Evolutionary conservation across 108 stramenopile genomes (phyloP).

Genomic region (Nannochloropsis gaditana): DNA sequence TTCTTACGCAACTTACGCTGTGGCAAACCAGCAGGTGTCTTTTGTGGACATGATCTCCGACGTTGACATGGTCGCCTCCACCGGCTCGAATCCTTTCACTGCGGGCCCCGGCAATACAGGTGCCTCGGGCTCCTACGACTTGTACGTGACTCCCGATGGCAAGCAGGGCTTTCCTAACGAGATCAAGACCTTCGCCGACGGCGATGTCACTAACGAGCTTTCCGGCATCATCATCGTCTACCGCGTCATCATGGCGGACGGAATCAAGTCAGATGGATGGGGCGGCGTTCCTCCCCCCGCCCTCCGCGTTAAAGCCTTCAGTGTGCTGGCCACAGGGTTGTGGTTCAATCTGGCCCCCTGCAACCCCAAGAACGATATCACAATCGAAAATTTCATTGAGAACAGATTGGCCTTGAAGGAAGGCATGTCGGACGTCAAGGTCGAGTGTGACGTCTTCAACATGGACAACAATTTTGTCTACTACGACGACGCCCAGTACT

Average conservation of each 20-base stretch:
- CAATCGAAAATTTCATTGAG: not conserved
- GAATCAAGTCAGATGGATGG: slow-evolving; percentile 8
- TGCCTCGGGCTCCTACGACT: slow-evolving; percentile 2
- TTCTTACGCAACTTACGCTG: slow-evolving; percentile 2
- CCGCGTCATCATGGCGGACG: slow-evolving; percentile 13
- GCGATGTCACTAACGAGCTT: not conserved
- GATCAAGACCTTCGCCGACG: not conserved
- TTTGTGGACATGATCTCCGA: not conserved
- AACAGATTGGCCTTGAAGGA: slow-evolving; percentile 7
- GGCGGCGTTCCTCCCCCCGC: not conserved
- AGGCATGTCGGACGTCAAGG: not conserved
- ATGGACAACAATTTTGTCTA: slow-evolving; percentile 7
- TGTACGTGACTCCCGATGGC: slow-evolving; percentile 19
- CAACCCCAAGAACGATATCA: not conserved
- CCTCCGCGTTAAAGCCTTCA: not conserved
- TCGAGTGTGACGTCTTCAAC: slow-evolving; percentile 10
- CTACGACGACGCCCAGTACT: not conserved
- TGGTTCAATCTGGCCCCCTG: not conserved
- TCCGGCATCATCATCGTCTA: not conserved
- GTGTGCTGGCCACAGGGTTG: slow-evolving; percentile 8
- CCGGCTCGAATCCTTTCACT: not conserved
- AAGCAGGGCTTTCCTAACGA: slow-evolving; percentile 9
- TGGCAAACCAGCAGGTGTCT: not conserved
- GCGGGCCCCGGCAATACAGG: not conserved
- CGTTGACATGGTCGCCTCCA: not conserved